Evolutionary conservation across 805 yeast species (phyloP), one percentile per base, ranked within the genome.

Genomic region (Jamesozyma jinghongensis): DNA sequence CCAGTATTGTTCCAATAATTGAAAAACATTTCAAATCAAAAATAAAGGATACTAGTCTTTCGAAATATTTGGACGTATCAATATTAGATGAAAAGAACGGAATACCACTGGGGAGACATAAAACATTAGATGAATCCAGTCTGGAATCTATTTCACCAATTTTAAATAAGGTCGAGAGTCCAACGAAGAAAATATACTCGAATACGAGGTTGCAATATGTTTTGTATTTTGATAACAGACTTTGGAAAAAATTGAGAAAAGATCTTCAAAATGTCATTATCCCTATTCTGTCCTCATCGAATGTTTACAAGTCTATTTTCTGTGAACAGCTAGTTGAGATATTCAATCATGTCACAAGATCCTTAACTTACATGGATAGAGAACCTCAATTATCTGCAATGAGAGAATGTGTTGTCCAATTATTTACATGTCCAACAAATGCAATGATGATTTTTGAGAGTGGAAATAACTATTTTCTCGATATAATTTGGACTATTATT

Each of bases 401-500:
- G 66, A 72, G 79, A 30, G 75, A 80, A 30, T 63, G 90, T 17
- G 78, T 94, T 0, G 79, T 90, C 0, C 98, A 92, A 61, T 64
- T 92, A 18, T 87, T 87, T 60, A 88, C 97, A 0, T 81, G 94
- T 40, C 96, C 97, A 0, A 74, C 87, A 0, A 80, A 82, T 48
- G 79, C 94, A 0, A 73, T 74, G 1, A 57, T 51, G 32, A 61
- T 77, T 14, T 60, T 77, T 17, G 52, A 63, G 3, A 41, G 42
- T 18, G 47, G 45, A 8, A 50, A 62, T 13, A 68, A 68, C 3
- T 51, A 60, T 13, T 59, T 76, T 7, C 57, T 66, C 4, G 65
- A 67, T 37, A 60, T 79, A 1, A 50, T 80, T 17, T 68, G 71
- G 46, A 73, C 81, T 1, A 57, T 72, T 7, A 57, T 66, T 8